Evolutionary conservation across 2,329 filamentous ascomycete genomes (phyloP).

Genomic region (Penicillium thymicola): DNA sequence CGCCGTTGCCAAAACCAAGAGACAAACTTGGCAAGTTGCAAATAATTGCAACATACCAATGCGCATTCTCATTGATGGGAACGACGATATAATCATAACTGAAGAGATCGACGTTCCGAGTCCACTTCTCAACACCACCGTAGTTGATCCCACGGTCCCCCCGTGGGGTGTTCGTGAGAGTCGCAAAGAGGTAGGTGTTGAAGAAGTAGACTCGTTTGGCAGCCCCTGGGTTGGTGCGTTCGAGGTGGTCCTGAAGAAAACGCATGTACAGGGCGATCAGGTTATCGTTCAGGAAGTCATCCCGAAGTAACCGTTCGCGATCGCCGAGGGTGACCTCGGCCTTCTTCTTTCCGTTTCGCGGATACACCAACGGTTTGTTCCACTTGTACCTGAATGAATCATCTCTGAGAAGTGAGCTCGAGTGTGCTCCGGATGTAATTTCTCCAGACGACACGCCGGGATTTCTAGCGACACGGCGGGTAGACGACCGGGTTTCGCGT

Average conservation of each 20-base stretch:
- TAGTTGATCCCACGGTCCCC: constrained; percentile 68
- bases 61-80: constrained; percentile 79
- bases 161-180: constrained; percentile 60
- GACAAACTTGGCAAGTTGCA: constrained; percentile 75
- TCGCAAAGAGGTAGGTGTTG: constrained; percentile 88
- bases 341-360: constrained; percentile 45
- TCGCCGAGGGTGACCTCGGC: constrained; percentile 45
- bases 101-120: constrained; percentile 78
- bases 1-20: constrained; percentile 18
- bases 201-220: constrained; percentile 75
- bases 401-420: constrained; percentile 7
- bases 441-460: neutral
- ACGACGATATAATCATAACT: constrained; percentile 85
- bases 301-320: constrained; percentile 72
- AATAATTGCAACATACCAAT: constrained; percentile 96
- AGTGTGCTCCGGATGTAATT: neutral
- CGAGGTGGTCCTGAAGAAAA: constrained; percentile 62
- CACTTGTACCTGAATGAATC: constrained; percentile 26
- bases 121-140: constrained; percentile 82
- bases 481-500: constrained; percentile 33
- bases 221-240: constrained; percentile 53
- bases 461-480: constrained; percentile 14
- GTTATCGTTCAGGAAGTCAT: constrained; percentile 88
- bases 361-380: constrained; percentile 44
- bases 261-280: constrained; percentile 84